phyloP scores from a whole-genome alignment of 345 rosid species.

The Arabidopsis thaliana region TAIR10.1 NC_003076.8:8075501-8076000 shows the following conservation, averaged over 20 bases:
- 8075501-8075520: slow-evolving; percentile 26
- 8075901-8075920: background rate
- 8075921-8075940: slow-evolving; percentile 7
- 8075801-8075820: slow-evolving; percentile 44
- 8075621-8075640: slow-evolving; percentile 45
- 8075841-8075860: slow-evolving; percentile 25
- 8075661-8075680: slow-evolving; percentile 34
- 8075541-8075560: slow-evolving; percentile 34
- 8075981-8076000: slow-evolving; percentile 17
- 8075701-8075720: slow-evolving; percentile 46
- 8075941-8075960: slow-evolving; percentile 36
- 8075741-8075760: slow-evolving; percentile 10
- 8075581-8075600: slow-evolving; percentile 43
- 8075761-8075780: slow-evolving; percentile 41
- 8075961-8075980: slow-evolving; percentile 17
- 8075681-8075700: slow-evolving; percentile 38
- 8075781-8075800: slow-evolving; percentile 42
- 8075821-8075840: slow-evolving; percentile 40
- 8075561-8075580: slow-evolving; percentile 31
- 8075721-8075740: slow-evolving; percentile 42
- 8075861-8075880: background rate
- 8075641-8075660: slow-evolving; percentile 36
- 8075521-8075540: slow-evolving; percentile 6
- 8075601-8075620: slow-evolving; percentile 43
- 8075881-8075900: slow-evolving; percentile 9